Conservation (phyloP, 805 yeast species). For the Kluyveromyces siamensis region DNA sequence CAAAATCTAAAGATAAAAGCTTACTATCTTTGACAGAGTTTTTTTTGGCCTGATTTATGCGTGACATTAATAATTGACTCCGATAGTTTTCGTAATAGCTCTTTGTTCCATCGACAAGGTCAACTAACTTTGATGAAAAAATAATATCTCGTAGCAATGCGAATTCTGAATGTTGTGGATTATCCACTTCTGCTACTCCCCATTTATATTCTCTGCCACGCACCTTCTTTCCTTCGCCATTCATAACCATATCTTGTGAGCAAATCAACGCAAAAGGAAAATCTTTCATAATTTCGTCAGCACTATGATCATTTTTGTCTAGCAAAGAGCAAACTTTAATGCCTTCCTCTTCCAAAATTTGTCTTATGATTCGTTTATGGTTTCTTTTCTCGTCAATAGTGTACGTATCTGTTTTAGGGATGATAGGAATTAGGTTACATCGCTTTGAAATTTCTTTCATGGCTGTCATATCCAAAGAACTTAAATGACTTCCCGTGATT, state of each 20-base stretch:
- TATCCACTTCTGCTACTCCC: slow-evolving; percentile 84
- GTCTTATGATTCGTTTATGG: slow-evolving; percentile 46
- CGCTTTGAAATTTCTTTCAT: slow-evolving; percentile 63
- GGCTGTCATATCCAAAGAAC: slow-evolving; percentile 60
- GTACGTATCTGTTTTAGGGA: slow-evolving; percentile 72
- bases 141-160: slow-evolving; percentile 51
- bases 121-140: slow-evolving; percentile 65
- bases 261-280: slow-evolving; percentile 71
- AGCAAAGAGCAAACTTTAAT: slow-evolving; percentile 50
- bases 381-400: slow-evolving; percentile 44
- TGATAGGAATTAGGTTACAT: slow-evolving; percentile 74
- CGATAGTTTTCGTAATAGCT: slow-evolving; percentile 67
- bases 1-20: slow-evolving; percentile 14
- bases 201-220: slow-evolving; percentile 74
- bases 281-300: slow-evolving; percentile 29
- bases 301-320: slow-evolving; percentile 30
- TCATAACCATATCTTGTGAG: slow-evolving; percentile 41
- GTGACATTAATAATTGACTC: slow-evolving; percentile 41
- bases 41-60: slow-evolving; percentile 28
- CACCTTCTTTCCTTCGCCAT: slow-evolving; percentile 39
- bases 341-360: slow-evolving; percentile 41
- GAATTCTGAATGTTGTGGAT: slow-evolving; percentile 72
- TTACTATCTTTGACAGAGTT: slow-evolving; percentile 5
- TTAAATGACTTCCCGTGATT: slow-evolving; percentile 55
- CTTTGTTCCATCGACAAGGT: slow-evolving; percentile 69